Base-by-base conservation (phyloP, 805 yeast species). In the Tetrapisispora arboricola region DNA sequence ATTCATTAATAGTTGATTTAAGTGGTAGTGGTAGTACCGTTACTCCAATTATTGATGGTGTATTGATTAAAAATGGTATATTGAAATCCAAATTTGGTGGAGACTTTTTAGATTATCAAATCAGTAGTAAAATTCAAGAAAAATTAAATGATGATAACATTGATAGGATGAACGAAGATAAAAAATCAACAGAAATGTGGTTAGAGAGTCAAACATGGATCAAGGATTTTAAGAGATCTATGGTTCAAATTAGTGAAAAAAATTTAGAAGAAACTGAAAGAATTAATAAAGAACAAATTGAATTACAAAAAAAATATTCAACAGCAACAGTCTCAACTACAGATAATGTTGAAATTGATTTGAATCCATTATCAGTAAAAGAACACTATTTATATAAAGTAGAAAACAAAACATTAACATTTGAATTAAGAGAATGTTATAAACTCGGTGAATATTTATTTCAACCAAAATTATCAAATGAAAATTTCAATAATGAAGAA, bases 81-180 rank as follows among this genome's bases (percentile, higher is more conserved):
- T 65, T 72, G 45, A 81, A 76, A 58, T 73, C 84, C 13, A 77
- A 75, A 50, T 83, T 72, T 56, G 96, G 88, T 3, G 97, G 96
- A 9, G 90, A 87, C 58, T 88, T 81, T 58, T 59, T 84, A 41
- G 83, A 80, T 57, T 68, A 75, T 39, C 84, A 83, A 61, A 66
- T 78, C 2, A 60, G 72, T 48, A 66, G 73, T 38, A 73, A 64
- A 51, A 69, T 70, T 46, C 61, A 66, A 42, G 49, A 63, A 4
- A 25, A 27, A 19, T 11, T 38, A 7, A 30, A 25, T 18, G 43
- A 15, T 10, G 27, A 24, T 6, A 36, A 28, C n/a, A 4, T n/a
- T 15, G 35, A 38, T 9, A 35, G 38, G 6, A 35, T 18, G 25
- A 15, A 19, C n/a, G 32, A 19, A 35, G 37, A 34, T 25, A 34